Evolutionary conservation across 2,329 filamentous ascomycete species (phyloP), one percentile per base, ranked within the genome.

Genomic region (Cladosporium austrohemisphaericum): DNA sequence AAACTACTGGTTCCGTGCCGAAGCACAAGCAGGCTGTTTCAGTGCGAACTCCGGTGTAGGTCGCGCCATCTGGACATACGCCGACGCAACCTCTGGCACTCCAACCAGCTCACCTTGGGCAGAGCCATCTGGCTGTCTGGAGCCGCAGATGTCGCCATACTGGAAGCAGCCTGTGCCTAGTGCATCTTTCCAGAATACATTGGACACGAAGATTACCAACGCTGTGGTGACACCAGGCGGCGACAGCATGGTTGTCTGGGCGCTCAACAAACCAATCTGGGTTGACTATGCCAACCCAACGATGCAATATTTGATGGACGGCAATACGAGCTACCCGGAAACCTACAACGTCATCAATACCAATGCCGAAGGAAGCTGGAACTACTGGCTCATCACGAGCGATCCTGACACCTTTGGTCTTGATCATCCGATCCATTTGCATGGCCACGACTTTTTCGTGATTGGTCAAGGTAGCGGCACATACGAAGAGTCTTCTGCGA

Each of bases 1-100:
- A 28, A 71, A 63, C 52, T 74, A 74, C 57, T 75, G 72, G 72
- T 70, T 75, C 57, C 65, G 71, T 3, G 70, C 71, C 2, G 61
- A 67, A 5, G 56, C 63, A 7, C 71, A 67, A n/a, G 50, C 46
- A 3, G 64, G 57, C n/a, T 72, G 70, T 44, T 57, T 61, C 10
- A 61, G 59, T 44, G 67, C 46, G 13, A 66, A 67, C 38, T 62
- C 60, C 26, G 58, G 62, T 40, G 51, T 56, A 8, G 61, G 70
- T 5, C 68, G 55, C n/a, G 62, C 60, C 26, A 61, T 71, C 31
- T 71, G 69, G 59, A 64, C 58, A 3, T 71, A 71, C 52, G 11
- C 37, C 49, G 31, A 41, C 32, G 31, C 56, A 38, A 59, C 49
- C 56, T 59, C 16, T 22, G 55, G 26, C 36, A 58, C 52, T 32